Percentiles rank a stretch among this genome's conserved stretches.
Conservation (phyloP, 768 basidiomycete species). For the Tulasnella sp. region DNA sequence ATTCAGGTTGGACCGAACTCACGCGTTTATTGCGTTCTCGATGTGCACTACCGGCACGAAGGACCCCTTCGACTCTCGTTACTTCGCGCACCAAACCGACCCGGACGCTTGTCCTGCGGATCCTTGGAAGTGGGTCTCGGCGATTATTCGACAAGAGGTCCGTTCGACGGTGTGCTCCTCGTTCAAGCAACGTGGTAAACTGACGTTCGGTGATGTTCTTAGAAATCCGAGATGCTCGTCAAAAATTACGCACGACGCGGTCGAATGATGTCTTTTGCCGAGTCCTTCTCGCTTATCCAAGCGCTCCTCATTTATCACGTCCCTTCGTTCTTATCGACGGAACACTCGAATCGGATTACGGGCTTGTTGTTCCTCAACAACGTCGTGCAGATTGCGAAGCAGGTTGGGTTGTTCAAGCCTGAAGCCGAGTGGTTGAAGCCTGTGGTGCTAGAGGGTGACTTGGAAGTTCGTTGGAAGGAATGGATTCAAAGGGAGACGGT, state of each 20-base stretch:
- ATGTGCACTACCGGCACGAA: slow-evolving; percentile 40
- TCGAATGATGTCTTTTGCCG: not conserved
- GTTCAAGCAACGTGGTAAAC: not conserved
- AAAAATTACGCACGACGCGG: slow-evolving; percentile 27
- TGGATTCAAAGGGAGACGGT: slow-evolving; percentile 42
- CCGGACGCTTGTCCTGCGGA: not conserved
- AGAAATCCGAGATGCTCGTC: slow-evolving; percentile 42
- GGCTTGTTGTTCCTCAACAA: slow-evolving; percentile 38
- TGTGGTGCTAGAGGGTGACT: slow-evolving; percentile 31
- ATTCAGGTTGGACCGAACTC: slow-evolving; percentile 38
- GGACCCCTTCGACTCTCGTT: not conserved
- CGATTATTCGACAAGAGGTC: slow-evolving; percentile 22
- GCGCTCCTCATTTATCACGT: slow-evolving; percentile 35
- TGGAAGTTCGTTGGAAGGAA: slow-evolving; percentile 39
- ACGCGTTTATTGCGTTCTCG: slow-evolving; percentile 41
- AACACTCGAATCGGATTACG: slow-evolving; percentile 36
- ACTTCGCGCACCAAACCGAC: not conserved
- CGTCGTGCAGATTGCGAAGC: slow-evolving; percentile 40
- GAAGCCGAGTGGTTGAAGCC: slow-evolving; percentile 38
- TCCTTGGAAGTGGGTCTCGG: slow-evolving; percentile 24
- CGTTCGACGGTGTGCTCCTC: not conserved
- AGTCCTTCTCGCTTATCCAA: slow-evolving; percentile 37
- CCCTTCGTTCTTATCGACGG: slow-evolving; percentile 38
- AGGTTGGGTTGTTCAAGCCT: slow-evolving; percentile 39
- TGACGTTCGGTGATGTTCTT: not conserved